These are phyloP conservation scores for Ophiostoma angusticollis DNA, from an alignment of 2,329 filamentous ascomycete species.

Conservation along the genomic window DNA sequence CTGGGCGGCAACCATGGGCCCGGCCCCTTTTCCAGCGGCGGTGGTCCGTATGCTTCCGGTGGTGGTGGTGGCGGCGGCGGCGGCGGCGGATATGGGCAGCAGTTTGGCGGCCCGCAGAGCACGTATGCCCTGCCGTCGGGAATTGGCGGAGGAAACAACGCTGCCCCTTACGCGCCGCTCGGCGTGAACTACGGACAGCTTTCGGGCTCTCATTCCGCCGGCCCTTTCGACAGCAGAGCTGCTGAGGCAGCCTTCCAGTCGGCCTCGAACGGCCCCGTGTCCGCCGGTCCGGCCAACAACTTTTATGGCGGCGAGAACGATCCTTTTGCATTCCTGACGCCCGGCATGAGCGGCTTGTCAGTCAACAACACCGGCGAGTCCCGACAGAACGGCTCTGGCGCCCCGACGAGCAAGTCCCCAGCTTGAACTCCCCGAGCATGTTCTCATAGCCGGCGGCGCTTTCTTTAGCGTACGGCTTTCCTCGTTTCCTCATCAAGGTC, in stretches of 20 bases:
- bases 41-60: conserved; percentile 50
- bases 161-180: conserved; percentile 68
- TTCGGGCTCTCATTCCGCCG: conserved; percentile 66
- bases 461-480: conserved; percentile 10
- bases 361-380: conserved; percentile 50
- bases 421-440: conserved; percentile 23
- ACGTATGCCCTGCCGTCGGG: conserved; percentile 83
- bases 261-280: conserved; percentile 67
- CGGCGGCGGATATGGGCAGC: conserved; percentile 55
- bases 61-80: conserved; percentile 33
- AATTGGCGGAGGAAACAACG: conserved; percentile 64
- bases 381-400: conserved; percentile 48
- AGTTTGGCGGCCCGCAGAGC: conserved; percentile 77
- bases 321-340: conserved; percentile 68
- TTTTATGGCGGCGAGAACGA: conserved; percentile 59
- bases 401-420: conserved; percentile 46
- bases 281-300: conserved; percentile 61
- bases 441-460: neutral
- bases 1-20: conserved; percentile 75
- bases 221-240: conserved; percentile 83
- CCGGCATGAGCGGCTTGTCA: conserved; percentile 57
- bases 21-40: conserved; percentile 53
- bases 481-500: no score
- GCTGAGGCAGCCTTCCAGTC: conserved; percentile 91
- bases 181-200: conserved; percentile 70